Evolutionary conservation across 2,329 filamentous ascomycete genomes (phyloP).

Genomic region (Trichoderma arundinaceum): DNA sequence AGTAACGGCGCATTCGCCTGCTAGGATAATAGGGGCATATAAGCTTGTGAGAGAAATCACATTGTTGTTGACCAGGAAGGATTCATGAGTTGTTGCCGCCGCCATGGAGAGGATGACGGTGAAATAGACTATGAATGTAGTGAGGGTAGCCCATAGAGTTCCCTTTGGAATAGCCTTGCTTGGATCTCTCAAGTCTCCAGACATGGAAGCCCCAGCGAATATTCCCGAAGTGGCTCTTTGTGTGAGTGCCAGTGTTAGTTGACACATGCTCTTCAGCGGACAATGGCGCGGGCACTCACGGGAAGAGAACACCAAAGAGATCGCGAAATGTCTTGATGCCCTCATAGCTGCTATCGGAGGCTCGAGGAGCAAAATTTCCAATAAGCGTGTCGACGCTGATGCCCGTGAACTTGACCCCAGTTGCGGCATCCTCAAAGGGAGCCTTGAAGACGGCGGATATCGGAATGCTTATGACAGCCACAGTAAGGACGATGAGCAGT

Average conservation of each 20-base stretch:
- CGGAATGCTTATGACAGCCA: slow-evolving; percentile 82
- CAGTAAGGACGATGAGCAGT: slow-evolving; percentile 70
- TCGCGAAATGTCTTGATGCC: slow-evolving; percentile 76
- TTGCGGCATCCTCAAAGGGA: slow-evolving; percentile 68
- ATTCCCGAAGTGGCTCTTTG: slow-evolving; percentile 59
- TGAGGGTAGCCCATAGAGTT: slow-evolving; percentile 76
- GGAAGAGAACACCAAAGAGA: slow-evolving; percentile 85
- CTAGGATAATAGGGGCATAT: slow-evolving; percentile 74
- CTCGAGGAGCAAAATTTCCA: slow-evolving; percentile 76
- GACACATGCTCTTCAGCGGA: slow-evolving; percentile 33
- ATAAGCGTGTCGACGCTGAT: slow-evolving; percentile 71
- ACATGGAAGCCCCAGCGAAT: slow-evolving; percentile 84
- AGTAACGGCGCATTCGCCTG: slow-evolving; percentile 81
- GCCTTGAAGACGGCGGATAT: slow-evolving; percentile 71
- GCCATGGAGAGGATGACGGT: slow-evolving; percentile 80
- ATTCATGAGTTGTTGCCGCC: slow-evolving; percentile 73
- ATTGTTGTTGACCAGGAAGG: slow-evolving; percentile 76
- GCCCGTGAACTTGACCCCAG: slow-evolving; percentile 78
- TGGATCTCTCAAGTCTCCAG: slow-evolving; percentile 80
- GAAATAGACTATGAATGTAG: slow-evolving; percentile 78
- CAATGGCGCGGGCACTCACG: slow-evolving; percentile 46
- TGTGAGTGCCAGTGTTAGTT: slow-evolving; percentile 21
- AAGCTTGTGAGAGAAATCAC: slow-evolving; percentile 81
- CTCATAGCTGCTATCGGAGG: slow-evolving; percentile 64
- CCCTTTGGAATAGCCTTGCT: slow-evolving; percentile 84